A percentile compares a stretch with the other conserved stretches of the same genome.
phyloP scores from a whole-genome alignment of 2,329 filamentous ascomycete species.

The Alternaria conjuncta region DNA sequence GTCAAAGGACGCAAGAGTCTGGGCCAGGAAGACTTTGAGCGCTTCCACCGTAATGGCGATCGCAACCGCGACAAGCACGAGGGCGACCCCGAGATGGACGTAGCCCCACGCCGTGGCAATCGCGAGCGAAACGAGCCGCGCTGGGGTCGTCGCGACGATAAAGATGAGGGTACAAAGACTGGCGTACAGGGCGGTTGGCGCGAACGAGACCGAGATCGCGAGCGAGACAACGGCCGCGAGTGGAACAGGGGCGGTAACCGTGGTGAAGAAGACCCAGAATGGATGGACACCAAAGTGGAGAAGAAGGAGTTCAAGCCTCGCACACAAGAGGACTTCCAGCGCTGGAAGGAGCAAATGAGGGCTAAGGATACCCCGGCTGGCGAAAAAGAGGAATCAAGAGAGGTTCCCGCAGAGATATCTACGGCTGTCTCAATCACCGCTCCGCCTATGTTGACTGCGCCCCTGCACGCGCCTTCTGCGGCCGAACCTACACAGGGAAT shows the following conservation, averaged over 20 bases:
- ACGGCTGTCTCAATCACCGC: constrained; percentile 27
- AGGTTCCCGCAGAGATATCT: constrained; percentile 21
- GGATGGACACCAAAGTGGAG: constrained; percentile 74
- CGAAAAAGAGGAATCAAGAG: constrained; percentile 54
- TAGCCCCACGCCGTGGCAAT: constrained; percentile 64
- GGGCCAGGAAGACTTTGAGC: constrained; percentile 73
- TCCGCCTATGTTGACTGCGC: constrained; percentile 50
- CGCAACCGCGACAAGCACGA: constrained; percentile 60
- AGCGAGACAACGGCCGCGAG: constrained; percentile 56
- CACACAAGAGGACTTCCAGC: constrained; percentile 90
- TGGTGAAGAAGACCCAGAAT: constrained; percentile 76
- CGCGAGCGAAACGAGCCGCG: constrained; percentile 71
- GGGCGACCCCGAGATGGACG: constrained; percentile 50
- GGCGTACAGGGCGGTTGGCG: constrained; percentile 65
- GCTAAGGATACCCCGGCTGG: constrained; percentile 60
- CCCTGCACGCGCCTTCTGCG: constrained; percentile 63
- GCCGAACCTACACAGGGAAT: constrained; percentile 75
- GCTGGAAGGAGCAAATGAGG: constrained; percentile 93
- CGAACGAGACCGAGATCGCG: constrained; percentile 47
- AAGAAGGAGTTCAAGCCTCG: constrained; percentile 74
- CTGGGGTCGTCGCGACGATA: constrained; percentile 72
- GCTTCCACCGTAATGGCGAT: constrained; percentile 64
- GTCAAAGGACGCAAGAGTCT: constrained; percentile 78
- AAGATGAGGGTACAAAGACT: constrained; percentile 54
- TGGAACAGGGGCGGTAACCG: constrained; percentile 62